phyloP scores from a whole-genome alignment of 2,329 filamentous ascomycete species.

The Cercospora zeina region DNA sequence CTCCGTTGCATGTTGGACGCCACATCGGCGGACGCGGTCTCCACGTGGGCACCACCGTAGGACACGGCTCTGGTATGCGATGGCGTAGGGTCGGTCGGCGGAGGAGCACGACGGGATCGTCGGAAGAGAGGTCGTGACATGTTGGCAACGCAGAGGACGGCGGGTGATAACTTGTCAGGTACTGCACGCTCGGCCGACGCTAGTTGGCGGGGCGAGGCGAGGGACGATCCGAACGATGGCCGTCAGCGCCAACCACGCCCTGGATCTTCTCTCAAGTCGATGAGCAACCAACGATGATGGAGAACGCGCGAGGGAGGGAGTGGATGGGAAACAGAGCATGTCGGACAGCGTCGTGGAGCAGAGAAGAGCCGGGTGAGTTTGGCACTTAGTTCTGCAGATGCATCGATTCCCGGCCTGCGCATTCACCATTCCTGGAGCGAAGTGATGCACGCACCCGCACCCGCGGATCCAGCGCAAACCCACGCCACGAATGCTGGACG shows the following conservation, averaged over 20 bases:
- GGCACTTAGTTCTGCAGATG: background rate
- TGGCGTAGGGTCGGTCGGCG: constrained; percentile 12
- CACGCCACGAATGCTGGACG: background rate
- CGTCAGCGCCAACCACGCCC: background rate
- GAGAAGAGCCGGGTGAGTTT: background rate
- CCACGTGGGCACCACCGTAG: constrained; percentile 9
- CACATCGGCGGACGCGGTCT: constrained; percentile 9
- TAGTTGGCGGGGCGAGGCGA: constrained; percentile 3
- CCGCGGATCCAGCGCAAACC: constrained; percentile 3
- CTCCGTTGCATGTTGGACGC: constrained; percentile 21
- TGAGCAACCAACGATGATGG: background rate
- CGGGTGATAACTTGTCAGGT: no score
- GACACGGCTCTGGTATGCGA: constrained; percentile 23
- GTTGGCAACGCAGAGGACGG: constrained; percentile 11
- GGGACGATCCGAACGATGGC: constrained; percentile 2
- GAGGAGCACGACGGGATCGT: constrained; percentile 21
- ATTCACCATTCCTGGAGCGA: background rate
- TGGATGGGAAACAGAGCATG: background rate
- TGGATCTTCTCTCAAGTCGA: background rate
- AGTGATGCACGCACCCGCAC: background rate
- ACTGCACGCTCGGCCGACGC: background rate
- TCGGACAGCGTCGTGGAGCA: background rate
- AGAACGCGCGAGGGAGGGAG: background rate
- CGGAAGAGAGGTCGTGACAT: constrained; percentile 30
- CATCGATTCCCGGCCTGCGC: background rate